Percentiles rank a stretch among this genome's conserved stretches.
phyloP scores from a whole-genome alignment of 768 basidiomycete species.

The Mycena rebaudengoi region DNA sequence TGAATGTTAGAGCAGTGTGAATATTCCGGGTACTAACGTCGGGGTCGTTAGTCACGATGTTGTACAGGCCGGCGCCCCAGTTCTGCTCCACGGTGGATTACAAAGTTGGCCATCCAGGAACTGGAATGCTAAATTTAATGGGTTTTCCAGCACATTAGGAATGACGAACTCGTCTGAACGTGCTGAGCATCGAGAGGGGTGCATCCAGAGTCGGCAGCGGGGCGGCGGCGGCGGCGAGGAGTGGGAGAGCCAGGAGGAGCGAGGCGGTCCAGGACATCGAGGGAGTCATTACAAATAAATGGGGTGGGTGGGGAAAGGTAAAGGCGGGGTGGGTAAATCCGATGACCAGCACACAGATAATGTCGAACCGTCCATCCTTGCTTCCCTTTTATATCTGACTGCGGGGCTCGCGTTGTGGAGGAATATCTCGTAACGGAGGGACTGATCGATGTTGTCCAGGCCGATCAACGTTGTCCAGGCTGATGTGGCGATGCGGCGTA shows the following conservation, averaged over 20 bases:
- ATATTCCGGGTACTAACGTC: too few species aligned
- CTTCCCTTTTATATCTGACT: too few species aligned
- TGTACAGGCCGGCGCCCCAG: not conserved
- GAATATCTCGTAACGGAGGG: too few species aligned
- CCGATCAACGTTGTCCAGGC: too few species aligned
- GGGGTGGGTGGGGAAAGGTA: too few species aligned
- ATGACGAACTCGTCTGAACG: not conserved
- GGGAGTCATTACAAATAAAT: not conserved
- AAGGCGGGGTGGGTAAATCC: not conserved
- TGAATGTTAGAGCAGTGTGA: too few species aligned
- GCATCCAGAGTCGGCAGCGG: not conserved
- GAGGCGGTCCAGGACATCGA: not conserved
- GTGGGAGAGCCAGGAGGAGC: not conserved
- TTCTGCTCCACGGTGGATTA: not conserved
- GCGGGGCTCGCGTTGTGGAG: too few species aligned
- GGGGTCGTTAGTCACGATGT: not conserved
- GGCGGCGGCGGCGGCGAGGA: not conserved
- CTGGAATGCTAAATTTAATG: not conserved
- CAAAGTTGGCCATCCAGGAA: not conserved
- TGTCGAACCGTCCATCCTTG: too few species aligned
- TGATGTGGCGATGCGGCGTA: too few species aligned
- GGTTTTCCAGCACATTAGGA: not conserved
- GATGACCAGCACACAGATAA: constrained; percentile 1
- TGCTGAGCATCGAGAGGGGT: not conserved
- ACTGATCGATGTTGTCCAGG: too few species aligned